Conservation (phyloP, 352 stramenopile genomes). For the Phytopythium oedochilum region DNA sequence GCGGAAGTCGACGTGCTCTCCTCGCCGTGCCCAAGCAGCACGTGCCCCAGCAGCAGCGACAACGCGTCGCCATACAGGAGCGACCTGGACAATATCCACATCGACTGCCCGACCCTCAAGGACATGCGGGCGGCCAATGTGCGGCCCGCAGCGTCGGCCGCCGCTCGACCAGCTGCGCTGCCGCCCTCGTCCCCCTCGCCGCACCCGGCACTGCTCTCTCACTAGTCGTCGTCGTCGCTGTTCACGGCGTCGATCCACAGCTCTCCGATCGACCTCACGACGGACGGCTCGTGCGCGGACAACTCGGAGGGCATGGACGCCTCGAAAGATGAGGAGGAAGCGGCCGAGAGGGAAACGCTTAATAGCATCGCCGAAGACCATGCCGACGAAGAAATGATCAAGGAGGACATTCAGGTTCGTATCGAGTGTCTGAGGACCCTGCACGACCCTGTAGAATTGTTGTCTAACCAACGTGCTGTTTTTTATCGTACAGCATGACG, state of each 20-base stretch:
- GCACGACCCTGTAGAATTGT: no score
- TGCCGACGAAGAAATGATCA: conserved; percentile 23
- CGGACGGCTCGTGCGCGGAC: conserved; percentile 22
- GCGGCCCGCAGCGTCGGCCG: conserved; percentile 5
- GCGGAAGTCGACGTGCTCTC: conserved; percentile 42
- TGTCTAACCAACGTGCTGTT: not conserved
- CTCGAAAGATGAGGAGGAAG: conserved; percentile 4
- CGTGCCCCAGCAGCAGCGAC: conserved; percentile 24
- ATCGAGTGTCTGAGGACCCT: no score
- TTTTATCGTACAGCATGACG: conserved; percentile 26
- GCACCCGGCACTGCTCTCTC: conserved; percentile 3
- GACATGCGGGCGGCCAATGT: conserved; percentile 10
- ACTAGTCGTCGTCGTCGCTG: conserved; percentile 15
- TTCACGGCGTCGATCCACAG: conserved; percentile 15
- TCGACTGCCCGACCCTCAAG: conserved; percentile 12
- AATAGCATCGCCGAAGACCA: conserved; percentile 12
- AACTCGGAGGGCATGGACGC: conserved; percentile 14
- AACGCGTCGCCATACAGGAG: conserved; percentile 18
- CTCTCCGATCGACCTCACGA: conserved; percentile 23
- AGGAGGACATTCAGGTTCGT: conserved; percentile 17
- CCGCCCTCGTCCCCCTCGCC: conserved; percentile 24
- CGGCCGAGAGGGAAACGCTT: conserved; percentile 6
- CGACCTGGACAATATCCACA: conserved; percentile 34
- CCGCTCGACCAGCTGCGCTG: conserved; percentile 9
- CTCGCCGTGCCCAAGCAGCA: conserved; percentile 43